Conservation (phyloP, 257 asterid genomes). For the Plantago major region DNA sequence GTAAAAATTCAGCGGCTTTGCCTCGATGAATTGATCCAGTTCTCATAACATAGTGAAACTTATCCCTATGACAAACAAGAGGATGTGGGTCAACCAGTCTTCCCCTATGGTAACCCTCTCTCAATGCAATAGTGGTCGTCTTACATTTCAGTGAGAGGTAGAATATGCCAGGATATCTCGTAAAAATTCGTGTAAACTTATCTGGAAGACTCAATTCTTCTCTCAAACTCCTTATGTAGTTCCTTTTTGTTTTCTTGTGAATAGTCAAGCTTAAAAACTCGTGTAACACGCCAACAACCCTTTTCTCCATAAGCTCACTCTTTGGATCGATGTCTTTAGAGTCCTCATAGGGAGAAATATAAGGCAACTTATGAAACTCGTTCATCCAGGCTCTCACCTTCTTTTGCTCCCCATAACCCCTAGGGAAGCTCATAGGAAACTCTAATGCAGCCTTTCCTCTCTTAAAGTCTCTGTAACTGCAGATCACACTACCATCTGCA, state of each 20-base stretch:
- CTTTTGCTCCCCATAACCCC: constrained; percentile 89
- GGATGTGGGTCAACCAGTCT: constrained; percentile 65
- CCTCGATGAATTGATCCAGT: constrained; percentile 70
- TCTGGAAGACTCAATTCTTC: constrained; percentile 84
- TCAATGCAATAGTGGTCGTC: constrained; percentile 80
- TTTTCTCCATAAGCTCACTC: constrained; percentile 93
- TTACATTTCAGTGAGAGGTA: constrained; percentile 86
- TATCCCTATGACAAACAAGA: constrained; percentile 64
- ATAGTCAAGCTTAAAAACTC: constrained; percentile 71
- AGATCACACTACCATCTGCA: constrained; percentile 13
- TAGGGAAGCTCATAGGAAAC: constrained; percentile 90
- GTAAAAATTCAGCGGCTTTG: constrained; percentile 57
- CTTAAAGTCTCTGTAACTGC: constrained; percentile 56
- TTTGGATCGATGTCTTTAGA: constrained; percentile 68
- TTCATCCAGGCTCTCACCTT: constrained; percentile 97
- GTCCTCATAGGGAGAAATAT: constrained; percentile 91
- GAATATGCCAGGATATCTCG: constrained; percentile 91
- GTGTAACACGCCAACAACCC: constrained; percentile 89
- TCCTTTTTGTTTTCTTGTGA: constrained; percentile 86
- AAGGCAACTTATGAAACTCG: constrained; percentile 89
- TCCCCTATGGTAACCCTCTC: constrained; percentile 81
- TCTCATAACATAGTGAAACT: constrained; percentile 79
- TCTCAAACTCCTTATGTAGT: constrained; percentile 79
- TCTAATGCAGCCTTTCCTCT: constrained; percentile 74
- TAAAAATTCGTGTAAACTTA: constrained; percentile 78